Evolutionary conservation across 176 grass and related monocot species (phyloP), one percentile per base, ranked within the genome.

Genomic region (Carex littledalei): DNA sequence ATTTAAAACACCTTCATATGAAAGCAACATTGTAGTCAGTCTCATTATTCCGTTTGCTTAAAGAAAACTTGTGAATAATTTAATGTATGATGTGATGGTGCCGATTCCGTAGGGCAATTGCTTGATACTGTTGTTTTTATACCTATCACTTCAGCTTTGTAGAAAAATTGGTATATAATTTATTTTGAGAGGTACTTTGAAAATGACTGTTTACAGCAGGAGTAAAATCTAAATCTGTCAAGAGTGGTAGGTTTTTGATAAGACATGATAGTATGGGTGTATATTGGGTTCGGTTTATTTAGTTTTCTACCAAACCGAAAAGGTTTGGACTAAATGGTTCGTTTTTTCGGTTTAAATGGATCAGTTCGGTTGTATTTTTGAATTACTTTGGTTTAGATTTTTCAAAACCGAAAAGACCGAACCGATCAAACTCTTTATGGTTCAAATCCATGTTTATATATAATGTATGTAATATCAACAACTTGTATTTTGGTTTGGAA

Each of bases 171-270:
- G 24, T 78, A 57, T 24, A 1, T 78, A 57, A 56, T 57, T 75
- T 78, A 78, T 78, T n/a, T 78, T 9, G 13, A 57, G 7, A 78
- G 74, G 52, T 17, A 78, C 74, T 34, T 57, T 57, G 52, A 78
- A 78, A 78, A 9, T 18, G 74, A 78, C 12, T 2, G n/a, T 75
- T 53, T 31, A 9, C 31, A 68, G 18, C 7, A 29, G 2, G 16
- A 41, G 13, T 67, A 34, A 34, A 35, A 67, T 69, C 32, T 39
- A 72, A 10, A 4, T 20, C 47, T 43, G 17, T 72, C 17, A 16
- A n/a, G 15, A 21, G 24, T 78, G 50, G 32, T 34, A 55, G 24
- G 2, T 31, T 49, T 78, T 56, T 6, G 12, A 78, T 55, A 29
- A 15, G 73, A 32, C 11, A 3, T 32, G 22, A 49, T 54, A 16